phyloP scores from a whole-genome alignment of 2,329 filamentous ascomycete species.

The Monilinia vaccinii-corymbosi region DNA sequence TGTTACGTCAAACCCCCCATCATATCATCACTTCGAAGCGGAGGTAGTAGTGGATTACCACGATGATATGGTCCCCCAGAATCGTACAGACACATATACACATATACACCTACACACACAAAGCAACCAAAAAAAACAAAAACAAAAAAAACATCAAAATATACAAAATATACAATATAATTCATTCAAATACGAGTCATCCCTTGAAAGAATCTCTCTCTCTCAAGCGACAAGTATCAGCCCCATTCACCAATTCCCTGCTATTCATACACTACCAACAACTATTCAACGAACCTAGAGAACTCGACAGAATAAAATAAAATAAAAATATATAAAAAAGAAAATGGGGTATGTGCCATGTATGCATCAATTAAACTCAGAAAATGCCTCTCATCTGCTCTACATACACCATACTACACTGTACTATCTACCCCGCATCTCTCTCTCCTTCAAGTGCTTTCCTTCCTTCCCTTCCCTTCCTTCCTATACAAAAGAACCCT shows the following conservation, averaged over 20 bases:
- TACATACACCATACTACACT: background rate
- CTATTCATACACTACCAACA: background rate
- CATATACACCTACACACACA: no score
- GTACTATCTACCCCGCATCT: background rate
- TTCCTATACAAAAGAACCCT: background rate
- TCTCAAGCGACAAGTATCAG: no score
- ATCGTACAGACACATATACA: no score
- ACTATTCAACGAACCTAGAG: background rate
- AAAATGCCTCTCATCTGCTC: background rate
- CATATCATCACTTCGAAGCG: no score
- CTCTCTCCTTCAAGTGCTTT: background rate
- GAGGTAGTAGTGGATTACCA: no score
- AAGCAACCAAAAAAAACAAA: no score
- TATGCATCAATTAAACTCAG: background rate
- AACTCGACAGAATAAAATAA: background rate
- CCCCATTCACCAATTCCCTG: background rate
- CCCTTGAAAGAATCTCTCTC: no score
- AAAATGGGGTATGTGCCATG: background rate
- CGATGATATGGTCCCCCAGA: no score
- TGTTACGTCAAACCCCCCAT: no score
- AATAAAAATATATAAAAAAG: background rate
- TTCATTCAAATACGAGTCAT: no score
- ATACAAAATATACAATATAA: no score
- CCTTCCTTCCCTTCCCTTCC: background rate
- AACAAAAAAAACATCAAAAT: no score